Evolutionary conservation across 2,329 filamentous ascomycete species (phyloP), one percentile per base, ranked within the genome.

Genomic region (Blastomyces percursus): DNA sequence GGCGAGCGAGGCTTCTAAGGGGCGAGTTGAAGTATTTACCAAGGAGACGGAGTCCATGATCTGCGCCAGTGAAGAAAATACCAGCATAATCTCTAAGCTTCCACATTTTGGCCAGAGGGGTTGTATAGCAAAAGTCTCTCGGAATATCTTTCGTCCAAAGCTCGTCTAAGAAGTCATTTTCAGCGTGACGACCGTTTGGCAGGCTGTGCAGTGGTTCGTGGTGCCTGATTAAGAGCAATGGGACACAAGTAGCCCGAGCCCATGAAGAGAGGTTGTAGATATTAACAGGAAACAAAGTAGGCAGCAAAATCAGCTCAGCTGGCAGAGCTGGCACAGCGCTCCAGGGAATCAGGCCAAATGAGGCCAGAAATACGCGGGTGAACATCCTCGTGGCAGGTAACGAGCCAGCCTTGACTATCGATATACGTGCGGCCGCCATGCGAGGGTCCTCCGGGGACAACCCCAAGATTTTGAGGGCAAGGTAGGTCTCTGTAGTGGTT

Each of bases 281-380:
- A 55, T 68, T 75, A 51, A 75, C 63, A 0, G 71, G 70, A 8
- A 59, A 58, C 8, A 50, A 62, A 1, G 67, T 21, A 0, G 74
- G 73, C 24, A 74, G 40, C 1, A 75, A 61, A 14, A 76, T 72
- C 0, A 76, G 59, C 61, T 76, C 74, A 1, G 68, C 64, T 0
- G 74, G 73, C 1, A 75, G 44, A 58, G 74, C 61, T 1, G 73
- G 74, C 0, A 75, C 64, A 0, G 69, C 67, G 4, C 63, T 54
- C 73, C 74, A 76, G 1, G 72, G 71, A 32, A 74, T 68, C 2
- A 76, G 63, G 9, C 74, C 74, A 56, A 76, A 72, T 2, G 62
- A 66, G 3, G 72, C 72, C 1, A 73, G 60, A 54, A 61, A 70
- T 6, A 73, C 64, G 14, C 72, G 69, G 0, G 72, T 73, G n/a